Conservation (phyloP, 1,139 yeast species). For the Blastobotrys proliferans region DNA sequence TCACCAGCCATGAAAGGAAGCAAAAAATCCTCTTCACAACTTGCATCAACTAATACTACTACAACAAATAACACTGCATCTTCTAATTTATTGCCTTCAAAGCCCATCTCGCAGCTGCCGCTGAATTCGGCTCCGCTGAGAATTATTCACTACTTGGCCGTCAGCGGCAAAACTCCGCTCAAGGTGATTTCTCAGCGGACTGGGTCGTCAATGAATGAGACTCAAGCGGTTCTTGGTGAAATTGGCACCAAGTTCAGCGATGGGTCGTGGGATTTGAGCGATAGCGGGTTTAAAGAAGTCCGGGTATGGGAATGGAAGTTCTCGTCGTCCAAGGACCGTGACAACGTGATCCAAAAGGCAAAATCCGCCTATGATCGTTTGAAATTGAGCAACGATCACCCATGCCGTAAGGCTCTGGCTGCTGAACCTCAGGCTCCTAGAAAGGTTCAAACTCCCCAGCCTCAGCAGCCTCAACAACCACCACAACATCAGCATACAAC, state of each 20-base stretch:
- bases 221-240: conserved; percentile 29
- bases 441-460: conserved; percentile 14
- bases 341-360: conserved; percentile 30
- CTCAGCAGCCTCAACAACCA: conserved; percentile 7
- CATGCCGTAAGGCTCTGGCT: conserved; percentile 30
- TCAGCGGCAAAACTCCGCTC: conserved; percentile 27
- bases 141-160: conserved; percentile 37
- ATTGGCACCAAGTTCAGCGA: conserved; percentile 24
- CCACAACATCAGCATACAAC: conserved; percentile 22
- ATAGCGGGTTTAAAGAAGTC: conserved; percentile 32
- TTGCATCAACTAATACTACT: conserved; percentile 12
- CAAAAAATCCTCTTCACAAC: not conserved
- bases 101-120: conserved; percentile 27
- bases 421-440: conserved; percentile 24
- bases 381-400: conserved; percentile 29
- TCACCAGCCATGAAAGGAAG: conserved; percentile 5
- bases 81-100: conserved; percentile 13
- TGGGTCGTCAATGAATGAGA: conserved; percentile 28
- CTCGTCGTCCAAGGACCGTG: conserved; percentile 31
- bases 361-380: conserved; percentile 33
- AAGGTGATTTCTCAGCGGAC: conserved; percentile 31
- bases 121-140: conserved; percentile 30
- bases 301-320: conserved; percentile 39
- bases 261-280: conserved; percentile 25
- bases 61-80: not conserved